Conservation (phyloP, 129 eudicot genomes). For the Flaveria brownii region DNA sequence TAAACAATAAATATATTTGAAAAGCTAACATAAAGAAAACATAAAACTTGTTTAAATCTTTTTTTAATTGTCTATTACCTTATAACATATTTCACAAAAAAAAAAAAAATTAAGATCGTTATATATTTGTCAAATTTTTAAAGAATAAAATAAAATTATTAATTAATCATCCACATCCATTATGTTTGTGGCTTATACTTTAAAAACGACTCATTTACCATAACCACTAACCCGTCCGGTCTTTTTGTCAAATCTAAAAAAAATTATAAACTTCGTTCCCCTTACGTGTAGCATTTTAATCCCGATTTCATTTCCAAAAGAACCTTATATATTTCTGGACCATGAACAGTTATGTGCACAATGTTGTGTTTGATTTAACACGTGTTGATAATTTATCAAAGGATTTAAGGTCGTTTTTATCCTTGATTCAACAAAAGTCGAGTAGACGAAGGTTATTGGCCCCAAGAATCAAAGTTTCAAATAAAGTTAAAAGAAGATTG, state of each 20-base stretch:
- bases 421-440: constrained; percentile 31
- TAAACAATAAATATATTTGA: neutral
- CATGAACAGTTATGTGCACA: neutral
- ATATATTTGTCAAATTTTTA: no score
- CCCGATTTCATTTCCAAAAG: neutral
- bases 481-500: constrained; percentile 31
- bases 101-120: neutral
- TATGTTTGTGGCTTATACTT: neutral
- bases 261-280: neutral
- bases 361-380: neutral
- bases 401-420: neutral
- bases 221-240: neutral
- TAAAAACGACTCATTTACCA: neutral
- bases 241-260: neutral
- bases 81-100: neutral
- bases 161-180: neutral
- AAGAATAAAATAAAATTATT: neutral
- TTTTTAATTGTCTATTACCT: neutral
- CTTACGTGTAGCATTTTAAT: neutral
- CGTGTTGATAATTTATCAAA: neutral
- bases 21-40: neutral
- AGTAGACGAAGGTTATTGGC: constrained; percentile 25
- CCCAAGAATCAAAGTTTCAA: constrained; percentile 27
- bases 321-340: neutral
- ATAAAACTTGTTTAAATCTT: neutral